Base-by-base conservation (phyloP, 2,329 filamentous ascomycete genomes). In the Penicillium sclerotiorum region DNA sequence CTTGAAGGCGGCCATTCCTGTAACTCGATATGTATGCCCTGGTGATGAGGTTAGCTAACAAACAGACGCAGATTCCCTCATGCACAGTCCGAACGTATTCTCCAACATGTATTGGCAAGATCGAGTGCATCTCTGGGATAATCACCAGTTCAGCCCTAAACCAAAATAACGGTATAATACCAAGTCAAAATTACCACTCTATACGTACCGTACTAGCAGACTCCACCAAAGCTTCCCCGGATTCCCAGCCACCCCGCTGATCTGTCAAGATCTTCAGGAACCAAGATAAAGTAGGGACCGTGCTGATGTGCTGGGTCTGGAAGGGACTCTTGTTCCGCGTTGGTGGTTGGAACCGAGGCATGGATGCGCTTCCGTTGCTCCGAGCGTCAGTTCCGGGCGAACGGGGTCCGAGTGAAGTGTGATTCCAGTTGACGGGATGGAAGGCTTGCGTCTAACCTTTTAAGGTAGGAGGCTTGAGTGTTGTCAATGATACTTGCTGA, bases 221-320 rank as follows among this genome's bases (percentile, higher is more conserved):
- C 58, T 56, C 59, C 58, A 61, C 58, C 52, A 45, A 47, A 61
- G 59, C 59, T 61, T 45, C 45, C 57, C 59, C 59, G 38, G 59
- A 61, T 60, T 53, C 8, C 48, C 55, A n/a, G 36, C 20, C 21
- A 42, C 18, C 39, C 52, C 46, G 28, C 17, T 11, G 51, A 57
- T 57, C 47, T 30, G 36, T 43, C 15, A 23, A 20, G 46, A 49
- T 45, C 15, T 20, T 22, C 53, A 56, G 50, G 55, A 36, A 53
- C 48, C 17, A 28, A 28, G 25, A 54, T 59, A 60, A 57, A 51
- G 37, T 56, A 52, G 28, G 59, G 59, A 52, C 59, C 53, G 57
- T 59, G 57, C 56, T 49, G n/a, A n/a, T n/a, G n/a, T n/a, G n/a
- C n/a, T 27, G 47, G 44, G 13, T 28, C 9, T 28, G 9, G 6